Evolutionary conservation across 2,329 filamentous ascomycete genomes (phyloP).

Genomic region (Talaromyces piceae): DNA sequence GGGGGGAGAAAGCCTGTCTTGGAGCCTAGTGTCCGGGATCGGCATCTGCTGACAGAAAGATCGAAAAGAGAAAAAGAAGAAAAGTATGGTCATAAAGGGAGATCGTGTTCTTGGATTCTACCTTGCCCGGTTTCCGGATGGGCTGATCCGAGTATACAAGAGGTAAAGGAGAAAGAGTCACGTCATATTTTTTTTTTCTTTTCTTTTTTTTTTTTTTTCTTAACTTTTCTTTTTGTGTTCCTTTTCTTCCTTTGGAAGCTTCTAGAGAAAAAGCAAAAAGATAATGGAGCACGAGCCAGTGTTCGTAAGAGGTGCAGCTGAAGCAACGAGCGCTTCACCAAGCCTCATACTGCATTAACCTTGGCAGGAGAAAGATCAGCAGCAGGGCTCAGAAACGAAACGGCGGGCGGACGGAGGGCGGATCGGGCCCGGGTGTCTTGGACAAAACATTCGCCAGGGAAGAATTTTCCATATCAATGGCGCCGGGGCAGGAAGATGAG

Average conservation of each 20-base stretch:
- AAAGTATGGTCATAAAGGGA: too few species aligned
- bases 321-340: background rate
- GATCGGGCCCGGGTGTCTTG: background rate
- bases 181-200: too few species aligned
- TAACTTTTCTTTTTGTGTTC: too few species aligned
- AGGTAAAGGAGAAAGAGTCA: too few species aligned
- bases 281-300: background rate
- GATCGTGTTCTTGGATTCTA: background rate
- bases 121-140: background rate
- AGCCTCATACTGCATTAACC: background rate
- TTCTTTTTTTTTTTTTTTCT: too few species aligned
- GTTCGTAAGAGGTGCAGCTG: background rate
- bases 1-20: background rate
- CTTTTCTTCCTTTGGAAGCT: too few species aligned
- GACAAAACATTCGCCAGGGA: background rate
- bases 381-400: background rate
- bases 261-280: too few species aligned
- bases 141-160: too few species aligned
- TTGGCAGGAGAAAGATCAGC: background rate
- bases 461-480: background rate
- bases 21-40: background rate
- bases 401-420: background rate
- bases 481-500: background rate
- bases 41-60: background rate
- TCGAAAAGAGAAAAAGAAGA: background rate